These are phyloP conservation scores for Pontederia paniculata DNA, from an alignment of 176 grass and related monocot species.

Conservation along the genomic window DNA sequence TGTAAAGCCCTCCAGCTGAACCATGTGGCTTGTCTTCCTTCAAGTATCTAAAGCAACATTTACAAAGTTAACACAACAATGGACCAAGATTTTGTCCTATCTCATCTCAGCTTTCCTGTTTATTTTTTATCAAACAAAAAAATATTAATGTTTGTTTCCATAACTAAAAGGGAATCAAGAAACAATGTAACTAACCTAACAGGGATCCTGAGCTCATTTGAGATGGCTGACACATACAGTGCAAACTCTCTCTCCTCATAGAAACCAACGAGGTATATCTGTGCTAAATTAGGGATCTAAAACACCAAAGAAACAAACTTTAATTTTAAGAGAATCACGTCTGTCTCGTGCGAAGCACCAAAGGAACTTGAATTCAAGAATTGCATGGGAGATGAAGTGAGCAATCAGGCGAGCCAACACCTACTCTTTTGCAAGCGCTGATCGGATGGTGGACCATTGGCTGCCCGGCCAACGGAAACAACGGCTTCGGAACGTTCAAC, in stretches of 20 bases:
- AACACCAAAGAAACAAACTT: conserved; percentile 10
- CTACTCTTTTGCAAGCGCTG: conserved; percentile 65
- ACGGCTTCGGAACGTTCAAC: conserved; percentile 93
- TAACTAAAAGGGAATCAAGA: no score
- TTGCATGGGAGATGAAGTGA: neutral
- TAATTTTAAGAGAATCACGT: conserved; percentile 9
- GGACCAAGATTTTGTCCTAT: neutral
- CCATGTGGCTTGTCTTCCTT: conserved; percentile 94
- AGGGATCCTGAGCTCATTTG: conserved; percentile 85
- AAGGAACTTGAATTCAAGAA: neutral
- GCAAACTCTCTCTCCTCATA: conserved; percentile 94
- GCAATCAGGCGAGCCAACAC: neutral
- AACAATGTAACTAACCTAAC: conserved; percentile 45
- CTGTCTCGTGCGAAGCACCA: neutral
- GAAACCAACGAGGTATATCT: conserved; percentile 97
- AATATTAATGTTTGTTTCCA: no score
- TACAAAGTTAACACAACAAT: neutral
- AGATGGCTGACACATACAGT: conserved; percentile 91
- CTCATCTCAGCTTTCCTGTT: neutral
- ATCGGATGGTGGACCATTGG: conserved; percentile 97
- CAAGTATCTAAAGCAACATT: no score
- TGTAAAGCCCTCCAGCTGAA: conserved; percentile 93
- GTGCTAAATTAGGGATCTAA: conserved; percentile 94
- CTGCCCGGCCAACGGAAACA: conserved; percentile 91
- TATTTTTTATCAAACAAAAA: neutral